These are phyloP conservation scores for Musa balbisiana DNA, from an alignment of 202 grass and related monocot species.

Conservation along the genomic window DNA sequence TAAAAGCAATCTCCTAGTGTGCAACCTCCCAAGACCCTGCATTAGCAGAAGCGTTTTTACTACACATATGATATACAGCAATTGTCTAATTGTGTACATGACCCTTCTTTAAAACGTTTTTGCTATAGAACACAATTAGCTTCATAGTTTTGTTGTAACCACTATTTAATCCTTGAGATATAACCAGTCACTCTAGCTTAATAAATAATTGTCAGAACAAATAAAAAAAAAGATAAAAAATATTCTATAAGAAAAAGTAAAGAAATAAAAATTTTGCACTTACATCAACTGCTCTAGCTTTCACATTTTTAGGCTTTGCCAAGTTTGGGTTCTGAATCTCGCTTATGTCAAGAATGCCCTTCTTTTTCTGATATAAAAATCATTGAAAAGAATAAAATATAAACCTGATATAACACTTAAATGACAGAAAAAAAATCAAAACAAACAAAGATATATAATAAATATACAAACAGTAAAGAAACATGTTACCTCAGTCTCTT, in stretches of 20 bases:
- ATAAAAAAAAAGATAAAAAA: neutral
- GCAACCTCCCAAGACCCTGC: too few relatives aligned
- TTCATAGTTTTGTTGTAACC: too few relatives aligned
- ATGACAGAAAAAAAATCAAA: constrained; percentile 4
- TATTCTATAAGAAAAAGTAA: neutral
- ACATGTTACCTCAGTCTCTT: constrained; percentile 39
- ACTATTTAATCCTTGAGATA: too few relatives aligned
- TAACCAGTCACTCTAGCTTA: too few relatives aligned
- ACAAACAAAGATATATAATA: neutral
- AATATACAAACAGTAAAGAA: constrained; percentile 7
- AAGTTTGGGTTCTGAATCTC: constrained; percentile 95
- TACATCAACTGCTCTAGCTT: constrained; percentile 96
- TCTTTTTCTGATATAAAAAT: constrained; percentile 53
- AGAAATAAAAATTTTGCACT: constrained; percentile 31
- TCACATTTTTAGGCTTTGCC: constrained; percentile 72
- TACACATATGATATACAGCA: too few relatives aligned
- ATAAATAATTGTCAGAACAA: neutral
- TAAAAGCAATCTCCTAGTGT: too few relatives aligned
- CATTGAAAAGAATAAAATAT: constrained; percentile 8
- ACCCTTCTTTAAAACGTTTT: too few relatives aligned
- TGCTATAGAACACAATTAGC: too few relatives aligned
- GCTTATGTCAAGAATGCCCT: constrained; percentile 74
- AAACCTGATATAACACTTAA: constrained; percentile 12
- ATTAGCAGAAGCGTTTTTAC: too few relatives aligned
- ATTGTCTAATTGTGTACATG: too few relatives aligned